Evolutionary conservation across 2,329 filamentous ascomycete species (phyloP), one percentile per base, ranked within the genome.

Genomic region (Phyllosticta citribraziliensis): DNA sequence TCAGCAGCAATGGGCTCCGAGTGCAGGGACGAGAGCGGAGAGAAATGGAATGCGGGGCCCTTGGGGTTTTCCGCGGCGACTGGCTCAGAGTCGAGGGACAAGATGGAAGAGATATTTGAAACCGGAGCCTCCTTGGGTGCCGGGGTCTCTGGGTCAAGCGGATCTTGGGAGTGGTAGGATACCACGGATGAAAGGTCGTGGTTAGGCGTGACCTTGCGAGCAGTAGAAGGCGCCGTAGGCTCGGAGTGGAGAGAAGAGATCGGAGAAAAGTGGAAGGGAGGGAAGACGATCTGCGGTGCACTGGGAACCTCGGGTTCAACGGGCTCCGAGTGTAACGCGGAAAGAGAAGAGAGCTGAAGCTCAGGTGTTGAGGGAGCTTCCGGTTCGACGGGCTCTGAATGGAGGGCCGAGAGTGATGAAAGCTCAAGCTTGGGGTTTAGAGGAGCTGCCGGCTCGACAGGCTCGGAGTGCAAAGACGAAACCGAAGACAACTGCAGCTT

Each of bases 211-310:
- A 61, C 12, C 20, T 47, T 57, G 30, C 55, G 59, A 19, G 52
- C 55, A 27, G 33, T 24, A 25, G 56, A n/a, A 47, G 40, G 40
- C 8, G 52, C 53, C 24, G 24, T 14, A 11, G 56, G 56, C 57
- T 77, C 74, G 3, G 76, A 80, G 60, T 79, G 76, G 5, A 81
- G 68, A 5, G 77, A 76, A 60, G 75, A 74, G 51, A 82, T 74
- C 1, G 73, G 64, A 5, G 80, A 80, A 65, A 81, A 78, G 11
- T 70, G 75, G 56, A 76, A 64, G 52, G 55, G 47, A 22, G 56
- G 56, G 14, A 30, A 40, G 19, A 51, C 30, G n/a, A 51, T 51
- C 56, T 59, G 52, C 10, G 33, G 60, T 11, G 35, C 17, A 20
- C 40, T 35, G 30, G 55, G 24, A 51, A 56, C 52, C 56, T 58